Evolutionary conservation across 371 early-diverging fungal species (phyloP).

Genomic region (Sporodiniella umbellata): DNA sequence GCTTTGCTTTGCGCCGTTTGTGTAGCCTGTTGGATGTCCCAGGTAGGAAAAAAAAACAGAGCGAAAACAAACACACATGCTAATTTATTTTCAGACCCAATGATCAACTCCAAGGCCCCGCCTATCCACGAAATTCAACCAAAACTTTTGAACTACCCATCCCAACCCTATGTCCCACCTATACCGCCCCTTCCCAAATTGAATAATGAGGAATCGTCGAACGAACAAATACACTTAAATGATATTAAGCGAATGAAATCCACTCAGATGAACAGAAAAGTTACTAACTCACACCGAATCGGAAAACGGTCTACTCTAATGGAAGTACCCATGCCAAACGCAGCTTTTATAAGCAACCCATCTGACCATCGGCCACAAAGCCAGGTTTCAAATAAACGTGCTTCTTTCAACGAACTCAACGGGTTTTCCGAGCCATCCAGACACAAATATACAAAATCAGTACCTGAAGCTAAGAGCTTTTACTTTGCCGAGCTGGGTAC

Average conservation of each 20-base stretch:
- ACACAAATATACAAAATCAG: slow-evolving; percentile 27
- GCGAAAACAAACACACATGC: background rate
- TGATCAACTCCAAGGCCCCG: slow-evolving; percentile 14
- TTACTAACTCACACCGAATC: slow-evolving; percentile 54
- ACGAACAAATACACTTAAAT: slow-evolving; percentile 44
- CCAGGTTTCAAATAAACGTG: slow-evolving; percentile 2
- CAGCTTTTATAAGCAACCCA: slow-evolving; percentile 24
- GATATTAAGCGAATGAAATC: slow-evolving; percentile 66
- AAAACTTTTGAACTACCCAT: background rate
- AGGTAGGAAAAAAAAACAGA: slow-evolving; percentile 28
- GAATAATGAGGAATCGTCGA: slow-evolving; percentile 30
- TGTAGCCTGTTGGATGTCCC: slow-evolving; percentile 71
- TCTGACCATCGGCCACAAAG: slow-evolving; percentile 12
- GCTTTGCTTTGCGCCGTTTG: slow-evolving; percentile 80
- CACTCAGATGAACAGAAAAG: slow-evolving; percentile 52
- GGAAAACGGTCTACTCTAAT: slow-evolving; percentile 59
- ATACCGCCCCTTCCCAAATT: background rate
- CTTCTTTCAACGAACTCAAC: slow-evolving; percentile 5
- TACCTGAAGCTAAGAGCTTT: slow-evolving; percentile 45
- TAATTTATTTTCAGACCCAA: slow-evolving; percentile 12
- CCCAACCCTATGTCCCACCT: slow-evolving; percentile 6
- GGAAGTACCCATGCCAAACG: slow-evolving; percentile 46
- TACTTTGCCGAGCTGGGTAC: slow-evolving; percentile 82
- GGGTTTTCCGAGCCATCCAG: slow-evolving; percentile 7
- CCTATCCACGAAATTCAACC: background rate